These are phyloP conservation scores for Striga asiatica DNA, from an alignment of 257 asterid species.

Conservation along the genomic window DNA sequence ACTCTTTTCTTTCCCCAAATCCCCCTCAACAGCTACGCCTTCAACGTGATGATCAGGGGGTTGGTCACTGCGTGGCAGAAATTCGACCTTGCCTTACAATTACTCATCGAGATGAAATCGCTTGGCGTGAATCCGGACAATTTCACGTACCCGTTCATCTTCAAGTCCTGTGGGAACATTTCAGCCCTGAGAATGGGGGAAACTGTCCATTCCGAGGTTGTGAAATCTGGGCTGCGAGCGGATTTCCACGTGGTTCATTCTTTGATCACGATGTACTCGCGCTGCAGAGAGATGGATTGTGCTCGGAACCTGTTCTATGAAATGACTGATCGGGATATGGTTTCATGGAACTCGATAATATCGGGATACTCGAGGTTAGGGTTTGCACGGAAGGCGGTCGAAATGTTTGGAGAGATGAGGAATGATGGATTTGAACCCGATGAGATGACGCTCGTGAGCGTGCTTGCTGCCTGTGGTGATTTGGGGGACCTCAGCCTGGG, in stretches of 20 bases:
- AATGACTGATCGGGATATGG: slow-evolving; percentile 56
- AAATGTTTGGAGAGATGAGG: slow-evolving; percentile 56
- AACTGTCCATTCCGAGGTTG: slow-evolving; percentile 47
- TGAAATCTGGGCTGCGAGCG: slow-evolving; percentile 47
- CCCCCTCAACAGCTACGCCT: slow-evolving; percentile 52
- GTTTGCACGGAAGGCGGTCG: slow-evolving; percentile 55
- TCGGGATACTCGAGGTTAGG: slow-evolving; percentile 67
- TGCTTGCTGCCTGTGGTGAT: slow-evolving; percentile 77
- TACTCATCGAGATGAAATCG: slow-evolving; percentile 44
- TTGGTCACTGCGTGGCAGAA: slow-evolving; percentile 64
- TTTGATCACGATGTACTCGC: slow-evolving; percentile 63
- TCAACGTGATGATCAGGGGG: slow-evolving; percentile 74
- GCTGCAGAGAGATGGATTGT: slow-evolving; percentile 35
- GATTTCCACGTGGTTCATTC: slow-evolving; percentile 75
- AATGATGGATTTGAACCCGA: slow-evolving; percentile 52
- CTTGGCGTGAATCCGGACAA: slow-evolving; percentile 54
- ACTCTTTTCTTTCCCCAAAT: slow-evolving; percentile 40
- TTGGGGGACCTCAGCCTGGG: slow-evolving; percentile 66
- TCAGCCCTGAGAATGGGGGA: slow-evolving; percentile 33
- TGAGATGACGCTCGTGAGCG: slow-evolving; percentile 74
- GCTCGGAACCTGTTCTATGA: slow-evolving; percentile 70
- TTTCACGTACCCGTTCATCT: slow-evolving; percentile 79
- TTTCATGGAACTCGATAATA: slow-evolving; percentile 82
- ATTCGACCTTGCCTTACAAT: slow-evolving; percentile 39
- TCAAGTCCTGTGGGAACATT: slow-evolving; percentile 57